Evolutionary conservation across 805 yeast genomes (phyloP).

Genomic region (Cyberlindnera bimundalis): DNA sequence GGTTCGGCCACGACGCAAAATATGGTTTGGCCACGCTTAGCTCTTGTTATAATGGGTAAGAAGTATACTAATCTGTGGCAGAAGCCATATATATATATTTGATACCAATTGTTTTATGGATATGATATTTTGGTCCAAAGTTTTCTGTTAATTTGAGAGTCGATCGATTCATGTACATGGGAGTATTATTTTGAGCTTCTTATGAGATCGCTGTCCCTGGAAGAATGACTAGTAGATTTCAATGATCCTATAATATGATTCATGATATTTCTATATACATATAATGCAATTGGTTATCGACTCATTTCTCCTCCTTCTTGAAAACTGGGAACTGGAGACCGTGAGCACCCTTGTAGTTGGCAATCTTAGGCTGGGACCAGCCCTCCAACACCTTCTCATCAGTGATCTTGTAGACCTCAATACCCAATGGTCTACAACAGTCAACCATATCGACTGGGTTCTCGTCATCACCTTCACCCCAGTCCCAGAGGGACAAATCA

Average conservation of each 20-base stretch:
- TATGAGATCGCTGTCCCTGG: no score
- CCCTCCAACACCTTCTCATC: constrained; percentile 42
- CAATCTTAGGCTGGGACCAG: constrained; percentile 51
- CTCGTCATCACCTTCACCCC: constrained; percentile 57
- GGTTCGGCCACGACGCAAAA: no score
- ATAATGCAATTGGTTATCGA: neutral
- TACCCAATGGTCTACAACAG: constrained; percentile 60
- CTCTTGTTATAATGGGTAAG: no score
- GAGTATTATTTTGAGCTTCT: no score
- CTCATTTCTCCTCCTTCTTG: constrained; percentile 12
- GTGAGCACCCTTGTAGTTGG: constrained; percentile 54
- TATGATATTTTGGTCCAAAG: no score
- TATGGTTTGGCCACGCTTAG: neutral
- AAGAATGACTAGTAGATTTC: no score
- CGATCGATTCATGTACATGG: no score
- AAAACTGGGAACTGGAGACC: constrained; percentile 37
- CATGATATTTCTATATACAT: neutral
- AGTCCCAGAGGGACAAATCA: constrained; percentile 63
- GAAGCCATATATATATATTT: no score
- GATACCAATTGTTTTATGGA: no score
- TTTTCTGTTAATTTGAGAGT: no score
- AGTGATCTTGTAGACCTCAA: constrained; percentile 55
- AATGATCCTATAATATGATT: no score
- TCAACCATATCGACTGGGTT: constrained; percentile 50
- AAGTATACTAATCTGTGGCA: no score